Evolutionary conservation across 371 early-diverging fungal genomes (phyloP).

Genomic region (Pancytospora philotis): DNA sequence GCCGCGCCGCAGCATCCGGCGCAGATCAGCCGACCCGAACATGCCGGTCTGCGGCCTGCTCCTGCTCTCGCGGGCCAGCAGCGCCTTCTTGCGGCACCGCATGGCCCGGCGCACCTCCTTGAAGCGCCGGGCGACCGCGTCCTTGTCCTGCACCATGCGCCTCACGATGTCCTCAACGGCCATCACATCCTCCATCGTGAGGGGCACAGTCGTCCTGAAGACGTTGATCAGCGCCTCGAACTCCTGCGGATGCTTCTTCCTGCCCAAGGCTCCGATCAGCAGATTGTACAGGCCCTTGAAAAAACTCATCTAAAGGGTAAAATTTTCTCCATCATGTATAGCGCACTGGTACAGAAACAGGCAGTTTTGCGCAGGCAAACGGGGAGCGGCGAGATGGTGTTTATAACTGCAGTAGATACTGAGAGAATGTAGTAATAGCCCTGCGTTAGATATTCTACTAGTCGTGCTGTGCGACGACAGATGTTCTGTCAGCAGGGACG

Average conservation of each 20-base stretch:
- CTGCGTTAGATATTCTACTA: too few relatives aligned
- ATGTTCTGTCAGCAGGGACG: too few relatives aligned
- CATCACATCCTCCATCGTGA: conserved; percentile 4
- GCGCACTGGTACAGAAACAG: too few relatives aligned
- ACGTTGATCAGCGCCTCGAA: conserved; percentile 13
- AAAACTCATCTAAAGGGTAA: not conserved
- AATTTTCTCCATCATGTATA: conserved; percentile 1
- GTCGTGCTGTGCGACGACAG: too few relatives aligned
- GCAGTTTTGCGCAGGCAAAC: too few relatives aligned
- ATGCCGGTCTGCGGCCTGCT: not conserved
- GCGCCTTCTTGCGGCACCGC: not conserved
- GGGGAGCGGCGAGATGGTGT: too few relatives aligned
- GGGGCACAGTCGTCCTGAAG: conserved; percentile 20
- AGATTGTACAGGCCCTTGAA: conserved; percentile 7
- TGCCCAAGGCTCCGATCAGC: not conserved
- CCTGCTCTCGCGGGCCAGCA: not conserved
- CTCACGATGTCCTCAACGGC: conserved; percentile 7
- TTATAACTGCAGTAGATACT: too few relatives aligned
- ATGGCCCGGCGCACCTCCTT: not conserved
- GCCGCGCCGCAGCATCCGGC: not conserved
- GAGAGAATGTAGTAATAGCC: too few relatives aligned
- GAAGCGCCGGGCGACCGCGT: not conserved
- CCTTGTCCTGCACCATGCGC: not conserved
- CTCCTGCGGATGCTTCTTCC: not conserved
- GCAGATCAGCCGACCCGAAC: conserved; percentile 3